Conservation (phyloP, 164 flowering plant species). For the Chloranthus sessilifolius region DNA sequence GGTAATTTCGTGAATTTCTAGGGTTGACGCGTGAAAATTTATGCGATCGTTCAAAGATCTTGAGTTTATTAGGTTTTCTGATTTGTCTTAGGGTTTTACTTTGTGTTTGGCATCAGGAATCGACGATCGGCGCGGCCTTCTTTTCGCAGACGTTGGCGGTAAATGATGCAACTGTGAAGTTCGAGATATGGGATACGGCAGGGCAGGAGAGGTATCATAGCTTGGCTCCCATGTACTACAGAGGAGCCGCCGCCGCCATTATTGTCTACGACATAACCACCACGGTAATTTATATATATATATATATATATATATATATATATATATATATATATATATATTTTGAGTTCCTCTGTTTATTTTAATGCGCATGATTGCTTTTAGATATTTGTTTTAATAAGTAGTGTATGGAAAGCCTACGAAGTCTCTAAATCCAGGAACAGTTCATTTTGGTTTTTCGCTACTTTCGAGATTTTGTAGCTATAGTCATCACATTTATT, state of each 20-base stretch:
- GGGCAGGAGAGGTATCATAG: slow-evolving; percentile 80
- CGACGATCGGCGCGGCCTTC: slow-evolving; percentile 73
- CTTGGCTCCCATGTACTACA: slow-evolving; percentile 75
- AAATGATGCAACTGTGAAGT: slow-evolving; percentile 54
- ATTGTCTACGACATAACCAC: slow-evolving; percentile 62
- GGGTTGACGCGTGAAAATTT: not conserved
- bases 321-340: too few relatives aligned
- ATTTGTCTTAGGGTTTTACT: slow-evolving; percentile 1
- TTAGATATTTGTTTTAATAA: too few relatives aligned
- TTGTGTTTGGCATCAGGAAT: slow-evolving; percentile 36
- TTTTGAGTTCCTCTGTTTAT: too few relatives aligned
- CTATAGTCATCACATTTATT: too few relatives aligned
- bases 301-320: too few relatives aligned
- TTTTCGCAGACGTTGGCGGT: slow-evolving; percentile 62
- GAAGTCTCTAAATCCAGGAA: too few relatives aligned
- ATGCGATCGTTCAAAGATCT: not conserved
- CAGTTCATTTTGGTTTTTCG: too few relatives aligned
- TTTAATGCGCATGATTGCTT: too few relatives aligned
- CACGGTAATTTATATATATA: slow-evolving; percentile 21
- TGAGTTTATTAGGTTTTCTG: not conserved
- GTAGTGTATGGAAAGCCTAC: too few relatives aligned
- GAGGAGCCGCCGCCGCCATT: slow-evolving; percentile 74
- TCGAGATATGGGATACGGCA: slow-evolving; percentile 83
- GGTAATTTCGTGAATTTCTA: slow-evolving; percentile 20
- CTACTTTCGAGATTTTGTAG: too few relatives aligned